Percentiles rank a stretch among this genome's conserved stretches.
These are phyloP conservation scores for Candida yuanshanica DNA, from an alignment of 805 yeast species.

Conservation along the genomic window DNA sequence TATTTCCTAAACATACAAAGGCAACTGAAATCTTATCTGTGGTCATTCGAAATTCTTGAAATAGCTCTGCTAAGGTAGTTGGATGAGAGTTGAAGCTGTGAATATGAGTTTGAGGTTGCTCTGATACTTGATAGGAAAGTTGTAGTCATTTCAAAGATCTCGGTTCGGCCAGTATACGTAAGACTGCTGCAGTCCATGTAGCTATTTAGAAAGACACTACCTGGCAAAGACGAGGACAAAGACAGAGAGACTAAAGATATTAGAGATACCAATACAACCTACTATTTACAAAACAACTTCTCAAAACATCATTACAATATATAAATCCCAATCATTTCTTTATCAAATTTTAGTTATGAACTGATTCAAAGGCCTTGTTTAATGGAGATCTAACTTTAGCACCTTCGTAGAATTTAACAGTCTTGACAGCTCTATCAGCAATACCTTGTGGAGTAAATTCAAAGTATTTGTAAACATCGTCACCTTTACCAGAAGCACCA, in stretches of 20 bases:
- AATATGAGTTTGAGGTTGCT: too few relatives aligned
- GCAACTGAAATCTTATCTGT: conserved; percentile 51
- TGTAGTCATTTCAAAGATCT: too few relatives aligned
- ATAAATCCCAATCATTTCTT: background rate
- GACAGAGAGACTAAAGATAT: too few relatives aligned
- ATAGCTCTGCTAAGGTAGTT: too few relatives aligned
- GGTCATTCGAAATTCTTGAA: too few relatives aligned
- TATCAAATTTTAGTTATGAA: conserved; percentile 7
- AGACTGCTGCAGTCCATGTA: too few relatives aligned
- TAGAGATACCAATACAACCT: too few relatives aligned
- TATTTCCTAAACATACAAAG: conserved; percentile 87
- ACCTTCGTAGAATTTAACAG: conserved; percentile 80
- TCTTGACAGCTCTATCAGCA: conserved; percentile 77
- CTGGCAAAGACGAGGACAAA: too few relatives aligned
- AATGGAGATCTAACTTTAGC: conserved; percentile 67
- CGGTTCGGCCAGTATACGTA: too few relatives aligned
- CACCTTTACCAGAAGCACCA: conserved; percentile 93
- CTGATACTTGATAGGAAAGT: too few relatives aligned
- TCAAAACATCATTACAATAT: background rate
- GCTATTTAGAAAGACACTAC: too few relatives aligned
- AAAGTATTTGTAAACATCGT: conserved; percentile 74
- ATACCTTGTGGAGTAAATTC: conserved; percentile 93
- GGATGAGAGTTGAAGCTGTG: too few relatives aligned
- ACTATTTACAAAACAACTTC: background rate
- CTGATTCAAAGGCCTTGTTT: conserved; percentile 64